Percentiles rank a stretch among this genome's conserved stretches.
phyloP scores from a whole-genome alignment of 2,329 filamentous ascomycete species.

The Fusarium musae region DNA sequence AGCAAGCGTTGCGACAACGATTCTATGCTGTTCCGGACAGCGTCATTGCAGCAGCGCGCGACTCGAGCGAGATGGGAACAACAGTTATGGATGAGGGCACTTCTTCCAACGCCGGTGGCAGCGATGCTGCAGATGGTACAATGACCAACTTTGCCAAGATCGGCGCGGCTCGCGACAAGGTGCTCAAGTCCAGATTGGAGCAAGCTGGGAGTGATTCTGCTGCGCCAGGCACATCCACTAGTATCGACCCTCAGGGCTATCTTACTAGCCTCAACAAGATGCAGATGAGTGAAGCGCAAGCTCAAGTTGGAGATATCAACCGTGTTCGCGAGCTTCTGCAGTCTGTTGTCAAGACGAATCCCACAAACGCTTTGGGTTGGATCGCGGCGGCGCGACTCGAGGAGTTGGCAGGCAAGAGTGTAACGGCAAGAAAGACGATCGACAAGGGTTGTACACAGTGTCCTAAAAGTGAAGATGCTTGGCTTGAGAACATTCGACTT shows the following conservation, averaged over 20 bases:
- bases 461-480: constrained; percentile 93
- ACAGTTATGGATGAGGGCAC: constrained; percentile 85
- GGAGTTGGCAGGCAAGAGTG: constrained; percentile 90
- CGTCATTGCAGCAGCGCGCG: constrained; percentile 87
- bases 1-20: constrained; percentile 82
- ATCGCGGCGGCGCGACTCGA: constrained; percentile 94
- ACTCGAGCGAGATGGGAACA: constrained; percentile 83
- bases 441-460: constrained; percentile 89
- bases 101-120: constrained; percentile 46
- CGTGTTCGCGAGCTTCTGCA: constrained; percentile 92
- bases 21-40: constrained; percentile 98
- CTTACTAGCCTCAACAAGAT: constrained; percentile 90
- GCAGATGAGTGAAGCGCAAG: constrained; percentile 80
- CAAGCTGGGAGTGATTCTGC: constrained; percentile 78
- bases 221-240: constrained; percentile 82
- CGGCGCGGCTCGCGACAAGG: constrained; percentile 94
- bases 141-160: constrained; percentile 99
- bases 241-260: constrained; percentile 94
- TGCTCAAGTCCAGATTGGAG: constrained; percentile 92
- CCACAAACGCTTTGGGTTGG: constrained; percentile 93
- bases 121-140: constrained; percentile 76
- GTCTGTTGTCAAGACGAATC: constrained; percentile 97
- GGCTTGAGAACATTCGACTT: constrained; percentile 94
- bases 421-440: constrained; percentile 88
- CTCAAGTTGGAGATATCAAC: constrained; percentile 93